Conservation (phyloP, 305 asterid species). For the Fraxinus sp. region DNA sequence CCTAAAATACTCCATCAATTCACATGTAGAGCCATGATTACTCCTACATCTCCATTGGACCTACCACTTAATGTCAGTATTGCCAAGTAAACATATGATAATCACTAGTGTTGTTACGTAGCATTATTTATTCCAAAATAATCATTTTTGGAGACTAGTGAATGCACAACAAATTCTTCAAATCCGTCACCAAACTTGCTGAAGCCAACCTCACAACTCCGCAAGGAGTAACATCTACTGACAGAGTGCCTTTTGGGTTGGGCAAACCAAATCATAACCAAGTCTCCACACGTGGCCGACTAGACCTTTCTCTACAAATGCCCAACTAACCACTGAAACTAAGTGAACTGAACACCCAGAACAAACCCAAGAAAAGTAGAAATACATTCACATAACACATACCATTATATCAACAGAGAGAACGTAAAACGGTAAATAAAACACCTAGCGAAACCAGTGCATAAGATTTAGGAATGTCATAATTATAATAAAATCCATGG, state of each 20-base stretch:
- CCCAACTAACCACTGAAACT: neutral
- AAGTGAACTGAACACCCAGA: neutral
- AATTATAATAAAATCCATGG: neutral
- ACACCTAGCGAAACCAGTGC: neutral
- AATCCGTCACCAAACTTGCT: neutral
- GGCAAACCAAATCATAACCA: neutral
- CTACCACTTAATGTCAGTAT: neutral
- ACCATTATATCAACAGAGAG: neutral
- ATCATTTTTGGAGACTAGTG: neutral
- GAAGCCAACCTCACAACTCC: neutral
- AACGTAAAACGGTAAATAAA: neutral
- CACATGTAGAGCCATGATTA: neutral
- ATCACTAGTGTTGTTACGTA: neutral
- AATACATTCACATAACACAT: neutral
- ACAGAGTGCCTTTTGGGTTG: neutral
- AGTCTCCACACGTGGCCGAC: neutral
- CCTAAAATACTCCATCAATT: neutral
- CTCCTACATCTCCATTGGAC: neutral
- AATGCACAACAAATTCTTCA: neutral
- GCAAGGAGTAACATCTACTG: neutral
- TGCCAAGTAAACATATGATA: neutral
- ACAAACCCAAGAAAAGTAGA: neutral
- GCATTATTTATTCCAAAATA: neutral
- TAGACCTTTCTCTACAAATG: neutral
- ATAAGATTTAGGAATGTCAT: neutral